Evolutionary conservation across 352 stramenopile genomes (phyloP), one percentile per base, ranked within the genome.

Genomic region (Globisporangium mamillatum): DNA sequence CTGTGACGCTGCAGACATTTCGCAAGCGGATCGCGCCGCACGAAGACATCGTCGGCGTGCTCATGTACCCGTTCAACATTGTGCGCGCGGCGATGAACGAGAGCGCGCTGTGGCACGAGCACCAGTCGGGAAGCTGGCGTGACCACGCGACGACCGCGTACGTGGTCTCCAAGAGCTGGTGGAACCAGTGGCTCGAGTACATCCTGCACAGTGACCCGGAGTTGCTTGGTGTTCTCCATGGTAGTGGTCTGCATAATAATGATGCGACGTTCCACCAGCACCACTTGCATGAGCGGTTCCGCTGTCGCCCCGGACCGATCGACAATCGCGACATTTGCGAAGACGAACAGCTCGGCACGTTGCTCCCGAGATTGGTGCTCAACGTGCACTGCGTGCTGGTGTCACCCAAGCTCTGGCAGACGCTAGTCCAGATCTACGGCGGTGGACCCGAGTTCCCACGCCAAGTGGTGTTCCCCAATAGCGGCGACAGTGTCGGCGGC

Each of bases 31-130:
- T 84, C 16, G 60, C 48, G 9, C 25, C 50, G 12, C 22, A 73
- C 6, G 71, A 74, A 27, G 79, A 87, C 25, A 58, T 88, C 5
- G 38, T 93, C 9, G 70, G 76, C 20, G 67, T 86, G 46, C 48
- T 93, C 16, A 56, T 93, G 55, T 62, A 69, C 12, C 79, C 86
- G 16, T 92, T 93, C 62, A 79, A 85, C 20, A 70, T 93, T 27
- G 67, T 92, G 18, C 64, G 64, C 12, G 55, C 77, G 1, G 50
- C 84, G 20, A 60, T 93, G 58, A 67, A 79, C 25, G 82, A 91
- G 55, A 66, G 75, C 14, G 71, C 52, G 10, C 65, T 91, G 22
- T 64, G 88, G 44, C 63, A 70, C 0, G 74, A 80, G 20, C 59
- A 80, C 59, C 69, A 79, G 7, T 72, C 58, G 20, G 74, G 64